Evolutionary conservation across 2,329 filamentous ascomycete species (phyloP).

Genomic region (Coccinonectria pachysandricola): DNA sequence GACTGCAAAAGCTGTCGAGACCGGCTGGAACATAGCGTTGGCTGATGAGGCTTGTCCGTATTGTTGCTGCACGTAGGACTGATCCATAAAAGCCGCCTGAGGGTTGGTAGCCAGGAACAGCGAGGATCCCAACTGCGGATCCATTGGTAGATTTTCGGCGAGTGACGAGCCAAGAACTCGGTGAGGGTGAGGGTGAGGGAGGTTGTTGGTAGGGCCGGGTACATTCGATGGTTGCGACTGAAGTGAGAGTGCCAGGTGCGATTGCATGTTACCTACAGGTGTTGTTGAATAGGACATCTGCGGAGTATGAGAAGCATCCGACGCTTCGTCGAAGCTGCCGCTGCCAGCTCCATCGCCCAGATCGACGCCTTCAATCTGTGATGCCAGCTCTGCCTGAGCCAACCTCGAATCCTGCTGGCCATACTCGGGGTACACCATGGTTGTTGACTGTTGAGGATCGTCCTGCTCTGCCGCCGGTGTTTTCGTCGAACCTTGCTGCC

Average conservation of each 20-base stretch:
- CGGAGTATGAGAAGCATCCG: constrained; percentile 13
- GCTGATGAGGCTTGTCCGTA: constrained; percentile 14
- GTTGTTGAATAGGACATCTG: constrained; percentile 17
- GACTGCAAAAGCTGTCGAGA: constrained; percentile 37
- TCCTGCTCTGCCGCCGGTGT: neutral
- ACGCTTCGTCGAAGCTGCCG: constrained; percentile 5
- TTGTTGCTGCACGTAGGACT: constrained; percentile 22
- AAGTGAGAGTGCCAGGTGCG: constrained; percentile 13
- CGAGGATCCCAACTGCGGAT: constrained; percentile 27
- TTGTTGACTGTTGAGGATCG: neutral
- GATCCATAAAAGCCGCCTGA: constrained; percentile 26
- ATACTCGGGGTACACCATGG: constrained; percentile 1
- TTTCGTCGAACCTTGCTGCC: constrained; percentile 1
- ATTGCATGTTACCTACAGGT: constrained; percentile 7
- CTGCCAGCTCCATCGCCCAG: constrained; percentile 10
- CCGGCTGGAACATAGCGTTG: constrained; percentile 15
- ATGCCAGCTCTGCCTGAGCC: constrained; percentile 9
- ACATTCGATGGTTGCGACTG: constrained; percentile 12
- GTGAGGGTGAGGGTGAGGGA: constrained; percentile 8
- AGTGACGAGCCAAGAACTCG: constrained; percentile 18
- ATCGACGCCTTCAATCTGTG: constrained; percentile 8
- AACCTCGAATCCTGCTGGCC: constrained; percentile 5
- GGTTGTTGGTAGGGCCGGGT: constrained; percentile 7
- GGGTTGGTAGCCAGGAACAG: constrained; percentile 29
- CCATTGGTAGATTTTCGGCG: constrained; percentile 18